A percentile compares a stretch with the other conserved stretches of the same genome.
These are phyloP conservation scores for Calcarisporium arbuscula DNA, from an alignment of 2,329 filamentous ascomycete species.

Conservation along the genomic window DNA sequence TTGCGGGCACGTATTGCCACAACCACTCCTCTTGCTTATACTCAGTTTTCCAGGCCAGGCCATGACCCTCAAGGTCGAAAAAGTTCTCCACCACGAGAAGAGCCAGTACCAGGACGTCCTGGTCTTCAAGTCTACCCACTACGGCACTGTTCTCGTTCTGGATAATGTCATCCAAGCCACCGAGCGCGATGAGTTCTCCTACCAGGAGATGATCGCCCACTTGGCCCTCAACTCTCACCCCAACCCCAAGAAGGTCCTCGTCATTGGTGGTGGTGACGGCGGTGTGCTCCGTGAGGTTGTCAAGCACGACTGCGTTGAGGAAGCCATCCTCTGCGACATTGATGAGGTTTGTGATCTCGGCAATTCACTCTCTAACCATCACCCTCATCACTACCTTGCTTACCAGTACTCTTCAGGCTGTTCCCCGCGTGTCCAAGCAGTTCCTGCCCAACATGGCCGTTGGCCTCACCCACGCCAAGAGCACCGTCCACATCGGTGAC, in stretches of 20 bases:
- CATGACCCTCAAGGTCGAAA: constrained; percentile 97
- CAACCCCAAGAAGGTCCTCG: constrained; percentile 94
- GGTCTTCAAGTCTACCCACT: constrained; percentile 96
- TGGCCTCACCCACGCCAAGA: constrained; percentile 89
- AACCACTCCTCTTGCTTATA: constrained; percentile 6
- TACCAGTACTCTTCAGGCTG: constrained; percentile 52
- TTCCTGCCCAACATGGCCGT: constrained; percentile 92
- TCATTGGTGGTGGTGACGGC: constrained; percentile 96
- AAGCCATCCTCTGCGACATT: constrained; percentile 96
- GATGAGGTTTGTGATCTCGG: constrained; percentile 61
- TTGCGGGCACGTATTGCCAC: not conserved
- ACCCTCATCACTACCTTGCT: not conserved
- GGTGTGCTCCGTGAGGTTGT: constrained; percentile 97
- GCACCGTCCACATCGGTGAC: constrained; percentile 87
- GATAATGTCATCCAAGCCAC: constrained; percentile 99
- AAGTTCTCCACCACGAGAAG: constrained; percentile 98
- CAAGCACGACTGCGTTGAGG: constrained; percentile 96
- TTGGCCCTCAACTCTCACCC: constrained; percentile 98
- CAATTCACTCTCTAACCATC: not conserved
- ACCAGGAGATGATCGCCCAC: constrained; percentile 99
- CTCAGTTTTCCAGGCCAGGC: constrained; percentile 62
- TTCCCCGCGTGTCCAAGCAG: constrained; percentile 97
- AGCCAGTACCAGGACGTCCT: constrained; percentile 98
- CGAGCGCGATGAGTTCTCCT: constrained; percentile 97
- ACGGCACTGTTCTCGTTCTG: constrained; percentile 91